These are phyloP conservation scores for Grigorovia yakushimaensis DNA, from an alignment of 805 yeast species.

Conservation along the genomic window DNA sequence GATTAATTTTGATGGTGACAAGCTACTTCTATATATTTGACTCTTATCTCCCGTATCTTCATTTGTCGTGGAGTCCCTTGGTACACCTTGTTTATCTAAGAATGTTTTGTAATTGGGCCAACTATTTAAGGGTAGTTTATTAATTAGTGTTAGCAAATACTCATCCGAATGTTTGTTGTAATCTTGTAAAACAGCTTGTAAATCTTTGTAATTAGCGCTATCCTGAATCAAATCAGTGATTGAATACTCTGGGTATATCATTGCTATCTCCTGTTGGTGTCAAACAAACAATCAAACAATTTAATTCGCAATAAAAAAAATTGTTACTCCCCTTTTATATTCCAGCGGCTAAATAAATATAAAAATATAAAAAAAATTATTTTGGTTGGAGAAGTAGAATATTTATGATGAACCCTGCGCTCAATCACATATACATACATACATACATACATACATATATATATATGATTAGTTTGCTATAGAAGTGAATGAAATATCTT, in stretches of 20 bases:
- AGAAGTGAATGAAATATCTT: background rate
- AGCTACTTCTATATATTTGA: slow-evolving; percentile 39
- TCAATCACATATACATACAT: background rate
- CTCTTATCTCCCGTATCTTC: slow-evolving; percentile 33
- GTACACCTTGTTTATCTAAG: slow-evolving; percentile 27
- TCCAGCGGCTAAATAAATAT: background rate
- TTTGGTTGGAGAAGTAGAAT: background rate
- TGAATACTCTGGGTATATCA: slow-evolving; percentile 8
- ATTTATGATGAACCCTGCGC: background rate
- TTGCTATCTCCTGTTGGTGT: background rate
- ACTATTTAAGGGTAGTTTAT: slow-evolving; percentile 18
- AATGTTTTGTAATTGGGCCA: slow-evolving; percentile 17
- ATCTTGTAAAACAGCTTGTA: slow-evolving; percentile 13
- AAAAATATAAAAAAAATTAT: too few species aligned
- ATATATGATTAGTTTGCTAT: background rate
- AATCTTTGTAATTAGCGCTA: slow-evolving; percentile 12
- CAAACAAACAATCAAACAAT: background rate
- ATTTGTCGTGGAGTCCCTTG: slow-evolving; percentile 26
- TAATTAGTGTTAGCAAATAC: slow-evolving; percentile 15
- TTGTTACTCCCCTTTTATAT: background rate
- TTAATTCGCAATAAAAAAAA: too few species aligned
- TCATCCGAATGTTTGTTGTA: slow-evolving; percentile 20
- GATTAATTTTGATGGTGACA: slow-evolving; percentile 28
- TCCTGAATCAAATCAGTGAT: slow-evolving; percentile 20
- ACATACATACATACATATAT: too few species aligned